Conservation (phyloP, 768 basidiomycete genomes). For the Collybia sordida region DNA sequence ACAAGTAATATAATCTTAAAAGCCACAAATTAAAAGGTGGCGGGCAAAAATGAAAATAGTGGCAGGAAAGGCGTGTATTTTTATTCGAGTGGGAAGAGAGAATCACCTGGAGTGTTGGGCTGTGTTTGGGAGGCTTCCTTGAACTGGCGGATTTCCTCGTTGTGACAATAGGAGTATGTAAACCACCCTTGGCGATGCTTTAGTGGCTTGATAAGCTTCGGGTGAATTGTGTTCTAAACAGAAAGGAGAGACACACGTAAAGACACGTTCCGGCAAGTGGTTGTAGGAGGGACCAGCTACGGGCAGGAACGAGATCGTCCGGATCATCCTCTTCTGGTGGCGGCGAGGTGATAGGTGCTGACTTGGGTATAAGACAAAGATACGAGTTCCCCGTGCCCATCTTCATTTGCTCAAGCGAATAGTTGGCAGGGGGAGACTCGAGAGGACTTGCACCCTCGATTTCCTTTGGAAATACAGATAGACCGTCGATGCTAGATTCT, state of each 20-base stretch:
- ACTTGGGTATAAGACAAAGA: constrained; percentile 76
- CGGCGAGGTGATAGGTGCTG: constrained; percentile 45
- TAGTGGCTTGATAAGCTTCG: constrained; percentile 28
- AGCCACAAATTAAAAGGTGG: no score
- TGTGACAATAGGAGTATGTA: constrained; percentile 96
- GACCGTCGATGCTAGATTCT: constrained; percentile 45
- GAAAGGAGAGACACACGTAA: constrained; percentile 60
- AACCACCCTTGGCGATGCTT: constrained; percentile 93
- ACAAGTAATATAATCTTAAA: constrained; percentile 5
- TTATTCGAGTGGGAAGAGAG: constrained; percentile 17
- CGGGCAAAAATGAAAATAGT: no score
- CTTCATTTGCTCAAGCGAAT: constrained; percentile 72
- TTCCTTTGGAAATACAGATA: constrained; percentile 45
- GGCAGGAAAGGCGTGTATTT: not conserved
- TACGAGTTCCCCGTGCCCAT: constrained; percentile 70
- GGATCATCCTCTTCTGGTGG: constrained; percentile 46
- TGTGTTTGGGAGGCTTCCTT: constrained; percentile 73
- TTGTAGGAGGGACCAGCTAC: constrained; percentile 81
- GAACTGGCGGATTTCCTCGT: constrained; percentile 94
- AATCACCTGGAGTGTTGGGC: constrained; percentile 62
- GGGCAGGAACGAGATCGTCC: constrained; percentile 64
- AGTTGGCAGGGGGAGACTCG: constrained; percentile 29
- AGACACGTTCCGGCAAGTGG: constrained; percentile 80
- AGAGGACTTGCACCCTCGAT: constrained; percentile 48
- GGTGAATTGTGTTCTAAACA: constrained; percentile 23